Percentiles rank a stretch among this genome's conserved stretches.
These are phyloP conservation scores for Gyrodon lividus DNA, from an alignment of 768 basidiomycete species.

Conservation along the genomic window DNA sequence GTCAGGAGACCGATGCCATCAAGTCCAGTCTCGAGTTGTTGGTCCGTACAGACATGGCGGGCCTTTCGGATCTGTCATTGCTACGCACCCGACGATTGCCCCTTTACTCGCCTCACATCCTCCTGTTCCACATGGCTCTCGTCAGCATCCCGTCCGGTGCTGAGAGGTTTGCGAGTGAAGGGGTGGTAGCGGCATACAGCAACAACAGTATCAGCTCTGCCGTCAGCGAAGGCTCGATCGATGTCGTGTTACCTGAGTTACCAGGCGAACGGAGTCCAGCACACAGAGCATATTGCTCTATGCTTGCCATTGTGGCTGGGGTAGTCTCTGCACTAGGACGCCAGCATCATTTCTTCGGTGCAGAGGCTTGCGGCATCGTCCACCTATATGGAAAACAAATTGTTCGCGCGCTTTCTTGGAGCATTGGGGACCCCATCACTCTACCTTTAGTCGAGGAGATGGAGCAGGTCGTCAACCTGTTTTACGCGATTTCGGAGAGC, in stretches of 20 bases:
- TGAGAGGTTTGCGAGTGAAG: constrained; percentile 82
- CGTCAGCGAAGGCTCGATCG: constrained; percentile 74
- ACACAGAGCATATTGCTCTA: constrained; percentile 79
- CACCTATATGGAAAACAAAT: constrained; percentile 85
- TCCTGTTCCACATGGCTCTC: constrained; percentile 84
- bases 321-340: constrained; percentile 62
- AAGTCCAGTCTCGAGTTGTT: constrained; percentile 72
- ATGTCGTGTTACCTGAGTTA: constrained; percentile 63
- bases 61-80: constrained; percentile 62
- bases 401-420: constrained; percentile 75
- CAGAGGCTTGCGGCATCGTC: constrained; percentile 82
- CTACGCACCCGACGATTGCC: constrained; percentile 63
- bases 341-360: constrained; percentile 76
- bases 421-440: constrained; percentile 73
- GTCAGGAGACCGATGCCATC: constrained; percentile 80
- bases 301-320: constrained; percentile 77
- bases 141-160: constrained; percentile 75
- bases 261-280: constrained; percentile 77
- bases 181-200: constrained; percentile 77
- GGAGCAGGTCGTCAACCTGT: constrained; percentile 74
- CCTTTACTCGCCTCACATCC: constrained; percentile 72
- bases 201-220: constrained; percentile 76
- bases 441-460: constrained; percentile 79
- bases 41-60: constrained; percentile 64
- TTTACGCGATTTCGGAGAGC: constrained; percentile 68